Percentiles rank a stretch among this genome's conserved stretches.
Conservation (phyloP, 768 basidiomycete species). For the Lactifluus pinguis region DNA sequence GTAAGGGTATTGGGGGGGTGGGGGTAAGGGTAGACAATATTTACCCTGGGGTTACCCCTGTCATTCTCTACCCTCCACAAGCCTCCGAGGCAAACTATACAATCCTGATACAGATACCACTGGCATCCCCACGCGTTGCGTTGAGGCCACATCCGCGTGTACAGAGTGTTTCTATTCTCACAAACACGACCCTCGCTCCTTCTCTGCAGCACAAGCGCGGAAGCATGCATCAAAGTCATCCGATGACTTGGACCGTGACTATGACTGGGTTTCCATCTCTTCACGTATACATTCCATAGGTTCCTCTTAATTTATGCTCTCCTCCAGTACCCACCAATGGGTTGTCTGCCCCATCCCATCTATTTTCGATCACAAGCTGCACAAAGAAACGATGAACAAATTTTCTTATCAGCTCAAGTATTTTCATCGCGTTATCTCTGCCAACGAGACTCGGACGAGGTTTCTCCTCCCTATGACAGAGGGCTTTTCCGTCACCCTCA, state of each 20-base stretch:
- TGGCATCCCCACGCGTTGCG: conserved; percentile 47
- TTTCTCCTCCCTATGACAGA: conserved; percentile 31
- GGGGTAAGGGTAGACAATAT: too few species aligned
- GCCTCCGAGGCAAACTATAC: conserved; percentile 42
- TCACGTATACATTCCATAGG: conserved; percentile 62
- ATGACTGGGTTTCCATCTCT: conserved; percentile 52
- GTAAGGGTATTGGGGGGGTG: too few species aligned
- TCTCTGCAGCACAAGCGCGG: conserved; percentile 49
- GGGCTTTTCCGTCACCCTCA: too few species aligned
- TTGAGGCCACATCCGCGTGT: conserved; percentile 53
- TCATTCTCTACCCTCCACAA: conserved; percentile 25
- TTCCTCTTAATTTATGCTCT: conserved; percentile 64
- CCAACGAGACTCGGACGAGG: conserved; percentile 53
- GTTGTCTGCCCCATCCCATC: conserved; percentile 61
- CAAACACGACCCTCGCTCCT: conserved; percentile 85
- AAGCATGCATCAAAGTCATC: conserved; percentile 49
- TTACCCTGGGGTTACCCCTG: too few species aligned
- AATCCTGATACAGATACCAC: conserved; percentile 66
- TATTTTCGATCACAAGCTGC: conserved; percentile 47
- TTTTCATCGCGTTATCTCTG: conserved; percentile 74
- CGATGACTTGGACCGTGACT: conserved; percentile 37
- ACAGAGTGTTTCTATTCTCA: conserved; percentile 59
- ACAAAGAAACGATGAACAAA: conserved; percentile 50
- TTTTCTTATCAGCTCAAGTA: conserved; percentile 71
- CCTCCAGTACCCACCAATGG: conserved; percentile 62